A percentile compares a stretch with the other conserved stretches of the same genome.
phyloP scores from a whole-genome alignment of 2,329 filamentous ascomycete species.

The Pyrenophora graminea region DNA sequence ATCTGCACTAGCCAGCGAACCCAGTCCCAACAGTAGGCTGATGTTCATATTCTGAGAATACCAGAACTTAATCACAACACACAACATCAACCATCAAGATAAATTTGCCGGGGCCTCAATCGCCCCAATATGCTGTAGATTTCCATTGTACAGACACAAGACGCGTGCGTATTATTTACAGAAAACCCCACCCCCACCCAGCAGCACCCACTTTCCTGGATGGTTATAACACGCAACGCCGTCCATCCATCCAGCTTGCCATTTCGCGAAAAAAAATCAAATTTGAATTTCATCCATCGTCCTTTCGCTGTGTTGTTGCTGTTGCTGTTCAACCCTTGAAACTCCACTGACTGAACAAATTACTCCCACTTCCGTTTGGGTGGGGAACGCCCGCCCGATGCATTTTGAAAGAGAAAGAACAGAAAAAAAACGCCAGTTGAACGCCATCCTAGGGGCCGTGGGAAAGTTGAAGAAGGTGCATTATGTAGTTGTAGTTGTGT shows the following conservation, averaged over 20 bases:
- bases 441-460: background rate
- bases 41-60: too few relatives aligned
- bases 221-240: background rate
- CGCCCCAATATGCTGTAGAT: conserved; percentile 30
- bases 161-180: conserved; percentile 27
- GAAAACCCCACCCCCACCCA: background rate
- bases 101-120: background rate
- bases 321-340: background rate
- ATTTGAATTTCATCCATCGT: too few relatives aligned
- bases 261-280: too few relatives aligned
- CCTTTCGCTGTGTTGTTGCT: too few relatives aligned
- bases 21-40: too few relatives aligned
- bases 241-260: background rate
- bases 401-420: conserved; percentile 2
- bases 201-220: background rate
- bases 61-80: too few relatives aligned
- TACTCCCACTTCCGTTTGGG: conserved; percentile 1
- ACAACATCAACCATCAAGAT: background rate
- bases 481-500: conserved; percentile 6
- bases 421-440: conserved; percentile 3
- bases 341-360: conserved; percentile 1
- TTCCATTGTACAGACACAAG: conserved; percentile 18
- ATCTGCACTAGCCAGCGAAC: too few relatives aligned
- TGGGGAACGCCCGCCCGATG: conserved; percentile 13
- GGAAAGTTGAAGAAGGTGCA: background rate